Evolutionary conservation across 2,329 filamentous ascomycete species (phyloP), one percentile per base, ranked within the genome.

Genomic region (Epichloe baconii): DNA sequence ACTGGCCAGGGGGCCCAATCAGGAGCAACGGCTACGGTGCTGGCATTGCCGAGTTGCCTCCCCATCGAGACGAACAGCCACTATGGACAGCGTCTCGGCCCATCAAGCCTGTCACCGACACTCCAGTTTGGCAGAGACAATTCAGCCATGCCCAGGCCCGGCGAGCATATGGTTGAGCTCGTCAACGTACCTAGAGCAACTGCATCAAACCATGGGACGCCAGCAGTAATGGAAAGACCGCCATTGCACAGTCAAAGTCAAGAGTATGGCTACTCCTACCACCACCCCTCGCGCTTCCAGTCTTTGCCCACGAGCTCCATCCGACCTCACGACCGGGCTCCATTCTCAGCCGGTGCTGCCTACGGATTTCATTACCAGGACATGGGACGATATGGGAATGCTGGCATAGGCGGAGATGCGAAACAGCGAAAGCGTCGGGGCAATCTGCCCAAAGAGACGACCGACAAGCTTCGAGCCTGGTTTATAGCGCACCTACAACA

Each of bases 401-500:
- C 69, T 17, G 67, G 68, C 21, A 47, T 47, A 3, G 37, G 62
- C 17, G 67, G 63, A 2, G 75, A 78, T 52, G 68, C 62, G 53
- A 79, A 76, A 63, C 74, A 74, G 57, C 70, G 79, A 35, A 83
- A 80, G 64, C 76, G 88, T 49, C 77, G 89, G 40, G 89, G 89
- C 1, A 95, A 95, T 61, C 73, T 95, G 3, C 89, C 89, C n/a
- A 94, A 94, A 63, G 85, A 89, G 50, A 87, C 88, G 0, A 95
- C 88, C 0, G 86, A 90, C 62, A 83, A 86, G 57, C 73, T 95
- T 41, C 80, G 86, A 50, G 73, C 79, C 0, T 95, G 89, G 89
- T 90, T 94, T 57, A 68, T 82, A 48, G 75, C 76, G n/a, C 85
- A 93, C 65, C 67, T 89, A 7, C 74, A 82, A 54, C 88, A 93